phyloP scores from a whole-genome alignment of 768 basidiomycete species.

The Suillus alpinus region DNA sequence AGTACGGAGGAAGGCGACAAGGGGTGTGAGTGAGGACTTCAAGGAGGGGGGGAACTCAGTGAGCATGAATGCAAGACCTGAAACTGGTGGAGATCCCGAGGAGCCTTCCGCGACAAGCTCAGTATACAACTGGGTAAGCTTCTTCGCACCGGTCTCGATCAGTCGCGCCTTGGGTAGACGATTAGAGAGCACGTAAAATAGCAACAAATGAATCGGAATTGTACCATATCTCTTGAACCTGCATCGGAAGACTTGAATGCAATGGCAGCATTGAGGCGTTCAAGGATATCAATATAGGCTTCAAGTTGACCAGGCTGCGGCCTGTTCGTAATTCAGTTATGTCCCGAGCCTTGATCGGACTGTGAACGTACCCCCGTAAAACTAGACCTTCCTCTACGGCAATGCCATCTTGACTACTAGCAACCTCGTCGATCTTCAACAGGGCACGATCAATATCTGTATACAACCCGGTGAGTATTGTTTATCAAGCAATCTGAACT shows the following conservation, averaged over 20 bases:
- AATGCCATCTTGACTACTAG: constrained; percentile 71
- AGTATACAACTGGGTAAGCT: constrained; percentile 78
- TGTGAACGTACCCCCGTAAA: constrained; percentile 57
- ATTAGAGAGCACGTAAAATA: neutral
- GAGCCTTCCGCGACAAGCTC: constrained; percentile 86
- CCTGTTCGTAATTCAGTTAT: constrained; percentile 32
- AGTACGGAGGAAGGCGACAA: constrained; percentile 67
- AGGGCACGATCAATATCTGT: constrained; percentile 81
- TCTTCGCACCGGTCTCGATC: constrained; percentile 81
- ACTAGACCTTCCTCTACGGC: constrained; percentile 79
- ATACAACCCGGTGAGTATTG: neutral
- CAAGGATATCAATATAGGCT: constrained; percentile 67
- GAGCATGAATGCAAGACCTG: constrained; percentile 54
- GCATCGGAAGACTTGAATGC: constrained; percentile 68
- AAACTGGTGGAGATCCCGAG: constrained; percentile 65
- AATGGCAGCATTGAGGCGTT: constrained; percentile 74
- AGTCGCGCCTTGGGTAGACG: constrained; percentile 52
- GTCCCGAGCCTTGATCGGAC: constrained; percentile 3
- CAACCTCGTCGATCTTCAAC: constrained; percentile 74
- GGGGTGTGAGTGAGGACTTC: constrained; percentile 52
- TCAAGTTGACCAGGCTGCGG: constrained; percentile 69
- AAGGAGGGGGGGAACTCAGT: constrained; percentile 54
- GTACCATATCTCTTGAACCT: constrained; percentile 55
- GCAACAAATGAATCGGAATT: neutral
- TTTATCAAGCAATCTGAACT: neutral